Evolutionary conservation across 495 filamentous ascomycete genomes (phyloP).

Genomic region (Penicillium nucicola): DNA sequence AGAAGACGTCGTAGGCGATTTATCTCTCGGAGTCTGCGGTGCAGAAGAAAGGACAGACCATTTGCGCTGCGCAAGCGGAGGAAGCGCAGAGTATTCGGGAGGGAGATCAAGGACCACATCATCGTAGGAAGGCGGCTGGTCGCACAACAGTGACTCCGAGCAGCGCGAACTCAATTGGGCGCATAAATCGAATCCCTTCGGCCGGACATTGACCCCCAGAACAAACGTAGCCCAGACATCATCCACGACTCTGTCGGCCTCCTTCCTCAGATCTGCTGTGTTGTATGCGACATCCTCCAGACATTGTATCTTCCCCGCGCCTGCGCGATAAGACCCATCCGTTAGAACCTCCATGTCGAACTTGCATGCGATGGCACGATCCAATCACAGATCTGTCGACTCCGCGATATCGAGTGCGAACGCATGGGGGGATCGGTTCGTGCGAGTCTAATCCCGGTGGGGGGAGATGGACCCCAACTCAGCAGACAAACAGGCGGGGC

Average conservation of each 20-base stretch:
- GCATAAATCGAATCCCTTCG: constrained; percentile 4
- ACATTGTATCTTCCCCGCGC: not conserved
- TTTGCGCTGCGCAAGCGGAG: constrained; percentile 29
- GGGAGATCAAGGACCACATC: constrained; percentile 41
- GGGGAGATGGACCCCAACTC: constrained; percentile 3
- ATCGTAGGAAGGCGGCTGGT: constrained; percentile 39
- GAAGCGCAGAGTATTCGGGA: constrained; percentile 36
- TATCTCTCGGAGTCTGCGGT: constrained; percentile 22
- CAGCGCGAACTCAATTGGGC: constrained; percentile 16
- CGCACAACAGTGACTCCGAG: constrained; percentile 19
- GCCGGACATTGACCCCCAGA: not conserved
- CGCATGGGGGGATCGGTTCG: constrained; percentile 15
- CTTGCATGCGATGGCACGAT: constrained; percentile 14
- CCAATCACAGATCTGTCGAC: constrained; percentile 16
- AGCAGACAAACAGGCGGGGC: not conserved
- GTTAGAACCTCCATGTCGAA: constrained; percentile 13
- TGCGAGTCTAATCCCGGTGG: constrained; percentile 5
- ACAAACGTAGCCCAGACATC: constrained; percentile 14
- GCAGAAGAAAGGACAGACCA: constrained; percentile 6
- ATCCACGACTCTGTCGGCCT: constrained; percentile 7
- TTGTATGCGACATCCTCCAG: not conserved
- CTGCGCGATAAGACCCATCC: not conserved
- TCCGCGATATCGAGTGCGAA: constrained; percentile 5
- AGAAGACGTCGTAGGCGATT: constrained; percentile 33
- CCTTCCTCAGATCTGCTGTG: not conserved